Evolutionary conservation across 192 early-diverging fungal genomes (phyloP), one percentile per base, ranked within the genome.

Genomic region (Backusella luteola): DNA sequence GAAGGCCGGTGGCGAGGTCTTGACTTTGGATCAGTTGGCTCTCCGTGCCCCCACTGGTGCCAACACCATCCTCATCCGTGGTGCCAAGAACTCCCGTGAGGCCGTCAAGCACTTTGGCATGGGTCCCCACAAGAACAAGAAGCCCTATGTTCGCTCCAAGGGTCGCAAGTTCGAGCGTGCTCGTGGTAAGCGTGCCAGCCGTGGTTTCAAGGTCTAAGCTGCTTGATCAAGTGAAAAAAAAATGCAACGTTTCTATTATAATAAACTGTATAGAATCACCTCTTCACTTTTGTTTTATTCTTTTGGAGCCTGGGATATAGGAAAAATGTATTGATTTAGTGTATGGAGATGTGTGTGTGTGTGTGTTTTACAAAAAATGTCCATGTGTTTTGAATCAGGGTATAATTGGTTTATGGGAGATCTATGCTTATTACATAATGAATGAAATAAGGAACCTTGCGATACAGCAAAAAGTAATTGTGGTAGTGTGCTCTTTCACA

Each of bases 111-210:
- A 99, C 93, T 99, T 99, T 82, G 98, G 98, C 85, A 85, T 83
- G 78, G 82, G 82, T 74, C 82, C 82, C 70, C 78, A 79, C 69
- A 77, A 76, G 74, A 73, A 83, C 81, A 83, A 78, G 81, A 80
- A 78, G 86, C 98, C 98, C 78, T 98, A 95, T 87, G 93, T 99
- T 84, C 91, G 93, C 83, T 95, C 95, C 88, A 99, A 99, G 94
- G 98, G 98, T 78, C 94, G 98, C 90, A 99, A 99, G 95, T 98
- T 98, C 87, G 97, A 99, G 89, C 86, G 89, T 53, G 98, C 97
- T 85, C 96, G 98, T 97, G 98, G 98, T 93, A 95, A 96, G 83
- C 93, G 98, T 92, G 91, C 94, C 84, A 96, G 95, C 85, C 93
- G 97, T 89, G 98, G 98, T 88, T 99, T 92, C 95, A 97, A 97